These are phyloP conservation scores for Ophiostoma ulmi DNA, from an alignment of 2,329 filamentous ascomycete genomes.

Conservation along the genomic window DNA sequence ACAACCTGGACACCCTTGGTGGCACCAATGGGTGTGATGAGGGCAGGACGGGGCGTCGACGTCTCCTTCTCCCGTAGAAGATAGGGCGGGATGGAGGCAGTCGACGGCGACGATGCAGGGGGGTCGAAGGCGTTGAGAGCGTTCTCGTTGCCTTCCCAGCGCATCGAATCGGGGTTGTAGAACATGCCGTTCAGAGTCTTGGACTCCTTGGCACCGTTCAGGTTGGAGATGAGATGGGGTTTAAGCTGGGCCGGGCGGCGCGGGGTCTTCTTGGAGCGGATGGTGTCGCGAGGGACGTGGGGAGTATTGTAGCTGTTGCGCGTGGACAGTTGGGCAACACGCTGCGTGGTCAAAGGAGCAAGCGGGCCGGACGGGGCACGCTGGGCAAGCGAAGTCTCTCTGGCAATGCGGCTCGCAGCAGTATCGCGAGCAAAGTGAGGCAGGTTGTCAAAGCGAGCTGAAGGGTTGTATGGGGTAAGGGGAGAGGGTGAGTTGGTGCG, in stretches of 20 bases:
- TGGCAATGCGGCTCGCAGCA: constrained; percentile 58
- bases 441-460: constrained; percentile 49
- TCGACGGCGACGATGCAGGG: constrained; percentile 49
- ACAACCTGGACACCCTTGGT: constrained; percentile 88
- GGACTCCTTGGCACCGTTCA: constrained; percentile 66
- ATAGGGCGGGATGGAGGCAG: constrained; percentile 36
- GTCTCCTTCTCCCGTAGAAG: constrained; percentile 52
- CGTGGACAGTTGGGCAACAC: constrained; percentile 49
- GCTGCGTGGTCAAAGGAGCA: constrained; percentile 51
- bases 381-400: constrained; percentile 58
- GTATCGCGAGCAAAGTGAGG: constrained; percentile 63
- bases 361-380: constrained; percentile 51
- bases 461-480: constrained; percentile 39
- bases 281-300: constrained; percentile 33
- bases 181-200: constrained; percentile 93
- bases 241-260: constrained; percentile 59
- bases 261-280: constrained; percentile 51
- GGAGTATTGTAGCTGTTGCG: constrained; percentile 42
- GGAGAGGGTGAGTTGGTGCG: constrained; percentile 51
- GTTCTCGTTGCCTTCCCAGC: constrained; percentile 97
- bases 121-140: constrained; percentile 72
- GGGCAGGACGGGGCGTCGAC: constrained; percentile 61
- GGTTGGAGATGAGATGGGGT: constrained; percentile 83
- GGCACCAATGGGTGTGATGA: constrained; percentile 85
- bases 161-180: constrained; percentile 80